These are phyloP conservation scores for Mortierella alpina DNA, from an alignment of 192 early-diverging fungal genomes.

Conservation along the genomic window DNA sequence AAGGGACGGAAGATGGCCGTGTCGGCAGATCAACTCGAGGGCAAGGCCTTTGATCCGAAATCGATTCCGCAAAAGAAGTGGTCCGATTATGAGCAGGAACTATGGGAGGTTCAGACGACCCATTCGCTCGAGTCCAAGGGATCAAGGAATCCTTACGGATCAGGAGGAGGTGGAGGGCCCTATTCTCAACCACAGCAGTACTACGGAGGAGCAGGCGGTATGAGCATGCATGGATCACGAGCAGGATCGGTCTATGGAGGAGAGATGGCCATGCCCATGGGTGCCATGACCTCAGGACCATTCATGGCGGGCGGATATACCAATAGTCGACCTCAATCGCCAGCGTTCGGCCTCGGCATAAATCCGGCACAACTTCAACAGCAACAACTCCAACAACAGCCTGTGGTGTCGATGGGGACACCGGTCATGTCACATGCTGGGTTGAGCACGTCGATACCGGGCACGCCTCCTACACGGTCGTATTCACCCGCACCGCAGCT, in stretches of 20 bases:
- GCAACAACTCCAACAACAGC: too few species aligned
- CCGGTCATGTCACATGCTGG: constrained; percentile 14
- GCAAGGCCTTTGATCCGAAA: constrained; percentile 77
- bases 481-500: constrained; percentile 42
- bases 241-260: constrained; percentile 58
- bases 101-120: constrained; percentile 71
- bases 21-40: constrained; percentile 67
- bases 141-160: constrained; percentile 58
- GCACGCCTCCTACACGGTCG: constrained; percentile 24
- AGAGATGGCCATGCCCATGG: constrained; percentile 14
- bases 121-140: constrained; percentile 63
- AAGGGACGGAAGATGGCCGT: constrained; percentile 77
- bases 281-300: constrained; percentile 11
- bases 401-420: constrained; percentile 6
- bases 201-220: constrained; percentile 7
- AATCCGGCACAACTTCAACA: not conserved
- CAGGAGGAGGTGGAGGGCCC: constrained; percentile 7
- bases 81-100: constrained; percentile 83
- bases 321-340: constrained; percentile 46
- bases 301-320: constrained; percentile 12
- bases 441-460: constrained; percentile 12
- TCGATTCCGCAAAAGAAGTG: constrained; percentile 82
- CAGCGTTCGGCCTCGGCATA: constrained; percentile 34
- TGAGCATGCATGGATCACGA: constrained; percentile 39
- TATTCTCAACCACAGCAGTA: constrained; percentile 41